Percentiles rank a stretch among this genome's conserved stretches.
These are phyloP conservation scores for Tuctoria greenei DNA, from an alignment of 176 grass and related monocot species.

Conservation along the genomic window DNA sequence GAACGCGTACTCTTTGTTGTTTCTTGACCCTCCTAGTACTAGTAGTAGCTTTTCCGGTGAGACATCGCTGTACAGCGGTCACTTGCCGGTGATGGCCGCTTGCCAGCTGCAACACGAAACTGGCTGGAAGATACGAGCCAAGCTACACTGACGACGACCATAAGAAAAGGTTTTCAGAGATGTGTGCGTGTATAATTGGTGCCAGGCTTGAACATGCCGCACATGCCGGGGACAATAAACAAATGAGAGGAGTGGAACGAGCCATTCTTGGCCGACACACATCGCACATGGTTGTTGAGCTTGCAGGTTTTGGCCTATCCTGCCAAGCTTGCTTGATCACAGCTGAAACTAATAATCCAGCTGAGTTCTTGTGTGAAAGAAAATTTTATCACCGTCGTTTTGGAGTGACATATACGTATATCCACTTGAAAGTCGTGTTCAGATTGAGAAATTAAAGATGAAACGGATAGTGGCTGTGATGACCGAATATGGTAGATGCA, in stretches of 20 bases:
- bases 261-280: constrained; percentile 42
- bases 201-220: constrained; percentile 45
- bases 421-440: neutral
- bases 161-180: neutral
- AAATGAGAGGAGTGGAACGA: neutral
- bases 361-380: too few relatives aligned
- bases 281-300: constrained; percentile 40
- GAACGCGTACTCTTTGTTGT: neutral
- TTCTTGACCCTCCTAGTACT: neutral
- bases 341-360: too few relatives aligned
- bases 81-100: constrained; percentile 2
- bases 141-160: neutral
- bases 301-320: constrained; percentile 1
- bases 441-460: neutral
- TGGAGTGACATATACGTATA: neutral
- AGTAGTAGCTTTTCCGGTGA: constrained; percentile 8
- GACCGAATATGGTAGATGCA: neutral
- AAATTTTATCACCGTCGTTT: too few relatives aligned
- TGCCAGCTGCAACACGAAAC: constrained; percentile 28
- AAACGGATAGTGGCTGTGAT: neutral
- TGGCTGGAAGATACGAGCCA: neutral
- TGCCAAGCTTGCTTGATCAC: neutral
- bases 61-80: constrained; percentile 36
- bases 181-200: constrained; percentile 25
- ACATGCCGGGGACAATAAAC: constrained; percentile 18